Evolutionary conservation across 176 grass and related monocot genomes (phyloP).

Genomic region (Panicum miliaceum): DNA sequence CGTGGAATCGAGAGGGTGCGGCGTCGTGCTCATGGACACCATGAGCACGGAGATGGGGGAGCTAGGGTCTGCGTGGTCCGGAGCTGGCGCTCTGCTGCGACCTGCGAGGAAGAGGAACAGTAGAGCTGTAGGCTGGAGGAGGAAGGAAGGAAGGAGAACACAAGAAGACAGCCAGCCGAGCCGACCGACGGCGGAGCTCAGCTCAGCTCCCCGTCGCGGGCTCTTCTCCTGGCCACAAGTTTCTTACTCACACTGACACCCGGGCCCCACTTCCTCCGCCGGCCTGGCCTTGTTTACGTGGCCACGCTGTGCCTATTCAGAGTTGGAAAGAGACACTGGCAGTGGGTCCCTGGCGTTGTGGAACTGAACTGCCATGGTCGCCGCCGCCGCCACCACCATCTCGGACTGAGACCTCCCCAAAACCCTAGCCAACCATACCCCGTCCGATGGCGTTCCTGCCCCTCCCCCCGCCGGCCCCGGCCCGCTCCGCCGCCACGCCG

Average conservation of each 20-base stretch:
- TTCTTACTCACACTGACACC: background rate
- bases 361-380: too few relatives aligned
- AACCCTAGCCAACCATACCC: slow-evolving; percentile 29
- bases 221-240: slow-evolving; percentile 41
- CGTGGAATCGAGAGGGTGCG: slow-evolving; percentile 12
- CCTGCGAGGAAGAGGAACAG: background rate
- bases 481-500: background rate
- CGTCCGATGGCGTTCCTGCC: slow-evolving; percentile 36
- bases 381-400: too few relatives aligned
- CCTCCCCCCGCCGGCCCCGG: background rate
- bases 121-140: too few relatives aligned
- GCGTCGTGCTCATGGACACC: slow-evolving; percentile 27
- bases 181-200: background rate
- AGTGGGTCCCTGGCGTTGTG: too few relatives aligned
- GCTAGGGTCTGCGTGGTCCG: background rate
- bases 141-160: background rate
- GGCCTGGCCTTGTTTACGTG: too few relatives aligned
- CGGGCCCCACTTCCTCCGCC: background rate
- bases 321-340: too few relatives aligned
- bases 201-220: background rate
- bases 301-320: too few relatives aligned
- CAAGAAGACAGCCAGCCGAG: background rate
- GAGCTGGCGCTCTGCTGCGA: background rate
- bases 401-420: background rate
- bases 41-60: background rate